Evolutionary conservation across 148 eudicot genomes (phyloP).

Genomic region (Limonium bicolor): DNA sequence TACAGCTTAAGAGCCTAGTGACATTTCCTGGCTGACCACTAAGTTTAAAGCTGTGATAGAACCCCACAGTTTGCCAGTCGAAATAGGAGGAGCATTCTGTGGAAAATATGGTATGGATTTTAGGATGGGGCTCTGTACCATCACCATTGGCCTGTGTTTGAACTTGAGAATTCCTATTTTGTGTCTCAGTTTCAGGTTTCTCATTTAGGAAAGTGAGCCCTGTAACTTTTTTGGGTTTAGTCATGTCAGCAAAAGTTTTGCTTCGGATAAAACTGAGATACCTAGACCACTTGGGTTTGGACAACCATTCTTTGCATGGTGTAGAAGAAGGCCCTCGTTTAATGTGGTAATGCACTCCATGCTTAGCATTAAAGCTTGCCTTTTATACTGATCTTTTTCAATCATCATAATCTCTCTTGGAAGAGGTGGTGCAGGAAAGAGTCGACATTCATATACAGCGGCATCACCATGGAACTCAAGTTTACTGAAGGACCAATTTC

Average conservation of each 20-base stretch:
- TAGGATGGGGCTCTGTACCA: conserved; percentile 35
- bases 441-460: conserved; percentile 85
- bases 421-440: conserved; percentile 95
- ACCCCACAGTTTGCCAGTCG: conserved; percentile 97
- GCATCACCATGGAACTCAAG: conserved; percentile 69
- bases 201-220: conserved; percentile 26
- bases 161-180: conserved; percentile 4
- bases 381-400: conserved; percentile 48
- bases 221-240: conserved; percentile 53
- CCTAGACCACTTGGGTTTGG: conserved; percentile 77
- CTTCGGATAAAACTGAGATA: conserved; percentile 78
- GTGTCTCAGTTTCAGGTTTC: conserved; percentile 5
- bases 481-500: conserved; percentile 95
- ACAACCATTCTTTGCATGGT: conserved; percentile 64
- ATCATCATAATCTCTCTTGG: conserved; percentile 84
- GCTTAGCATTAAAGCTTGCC: conserved; percentile 48
- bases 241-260: conserved; percentile 55
- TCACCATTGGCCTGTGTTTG: conserved; percentile 20
- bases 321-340: conserved; percentile 69
- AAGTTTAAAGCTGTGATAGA: conserved; percentile 64
- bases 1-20: conserved; percentile 89
- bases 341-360: conserved; percentile 73
- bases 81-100: conserved; percentile 86
- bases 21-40: conserved; percentile 96
- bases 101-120: conserved; percentile 80